Evolutionary conservation across 345 rosid genomes (phyloP).

Genomic region (Syzygium grande): DNA sequence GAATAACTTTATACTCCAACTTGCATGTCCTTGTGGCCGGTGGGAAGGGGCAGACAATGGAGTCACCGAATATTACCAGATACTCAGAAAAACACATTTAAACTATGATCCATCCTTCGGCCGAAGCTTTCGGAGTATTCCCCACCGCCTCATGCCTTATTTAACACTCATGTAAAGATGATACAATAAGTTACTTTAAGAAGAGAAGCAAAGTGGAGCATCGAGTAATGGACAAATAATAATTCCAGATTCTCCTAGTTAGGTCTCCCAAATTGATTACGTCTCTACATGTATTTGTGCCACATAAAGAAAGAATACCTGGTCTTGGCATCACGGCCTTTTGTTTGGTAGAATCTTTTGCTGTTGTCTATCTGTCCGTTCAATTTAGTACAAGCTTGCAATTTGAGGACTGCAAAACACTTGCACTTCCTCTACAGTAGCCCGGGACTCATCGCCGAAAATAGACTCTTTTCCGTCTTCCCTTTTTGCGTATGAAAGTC

Average conservation of each 20-base stretch:
- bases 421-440: slow-evolving; percentile 48
- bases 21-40: not conserved
- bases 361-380: not conserved
- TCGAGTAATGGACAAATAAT: not conserved
- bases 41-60: not conserved
- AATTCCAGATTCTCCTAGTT: not conserved
- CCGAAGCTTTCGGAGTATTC: not conserved
- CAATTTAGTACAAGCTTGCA: slow-evolving; percentile 53
- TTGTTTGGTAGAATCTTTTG: not conserved
- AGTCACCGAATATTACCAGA: not conserved
- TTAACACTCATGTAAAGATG: not conserved
- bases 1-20: not conserved
- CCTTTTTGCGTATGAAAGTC: slow-evolving; percentile 77
- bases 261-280: not conserved
- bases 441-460: slow-evolving; percentile 54
- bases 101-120: not conserved
- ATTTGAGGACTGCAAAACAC: slow-evolving; percentile 73
- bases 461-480: slow-evolving; percentile 66
- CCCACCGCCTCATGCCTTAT: not conserved
- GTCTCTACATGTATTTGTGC: not conserved
- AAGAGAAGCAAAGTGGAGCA: not conserved
- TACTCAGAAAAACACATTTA: not conserved
- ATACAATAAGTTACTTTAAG: not conserved
- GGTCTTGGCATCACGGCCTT: not conserved
- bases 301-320: not conserved